Conservation (phyloP, 164 flowering plant species). For the Houttuynia cordata region DNA sequence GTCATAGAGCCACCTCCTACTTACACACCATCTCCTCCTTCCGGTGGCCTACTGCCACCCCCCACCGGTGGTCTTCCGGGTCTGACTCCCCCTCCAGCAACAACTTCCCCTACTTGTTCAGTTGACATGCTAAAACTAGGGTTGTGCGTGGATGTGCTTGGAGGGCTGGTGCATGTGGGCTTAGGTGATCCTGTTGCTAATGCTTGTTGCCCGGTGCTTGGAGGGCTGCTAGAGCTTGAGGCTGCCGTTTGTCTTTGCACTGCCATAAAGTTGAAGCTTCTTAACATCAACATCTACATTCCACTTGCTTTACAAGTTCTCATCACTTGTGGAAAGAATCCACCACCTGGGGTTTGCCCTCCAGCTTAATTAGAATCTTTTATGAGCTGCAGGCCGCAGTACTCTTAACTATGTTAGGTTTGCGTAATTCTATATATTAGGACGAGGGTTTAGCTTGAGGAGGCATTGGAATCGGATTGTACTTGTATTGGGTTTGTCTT, state of each 20-base stretch:
- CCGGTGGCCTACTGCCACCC: conserved; percentile 12
- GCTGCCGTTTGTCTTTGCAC: conserved; percentile 87
- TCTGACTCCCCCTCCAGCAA: conserved; percentile 19
- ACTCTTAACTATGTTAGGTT: no score
- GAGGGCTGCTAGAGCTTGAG: conserved; percentile 79
- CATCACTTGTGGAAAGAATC: conserved; percentile 53
- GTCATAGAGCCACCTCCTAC: conserved; percentile 16
- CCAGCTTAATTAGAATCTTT: background rate
- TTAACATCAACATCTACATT: conserved; percentile 66
- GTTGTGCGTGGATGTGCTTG: conserved; percentile 67
- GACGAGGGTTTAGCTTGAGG: no score
- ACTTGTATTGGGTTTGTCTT: no score
- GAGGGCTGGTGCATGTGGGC: conserved; percentile 76
- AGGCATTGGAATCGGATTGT: no score
- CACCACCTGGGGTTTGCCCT: conserved; percentile 57
- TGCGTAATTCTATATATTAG: no score
- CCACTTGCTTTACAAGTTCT: conserved; percentile 70
- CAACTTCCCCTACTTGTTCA: conserved; percentile 49
- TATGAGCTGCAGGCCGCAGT: no score
- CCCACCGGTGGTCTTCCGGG: conserved; percentile 19
- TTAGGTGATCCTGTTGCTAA: conserved; percentile 66
- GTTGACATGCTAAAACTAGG: conserved; percentile 73
- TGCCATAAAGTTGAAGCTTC: conserved; percentile 58
- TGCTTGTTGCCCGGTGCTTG: conserved; percentile 68
- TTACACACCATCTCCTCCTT: conserved; percentile 16